A percentile compares a stretch with the other conserved stretches of the same genome.
Conservation (phyloP, 2,329 filamentous ascomycete genomes). For the Sporothrix euskadiensis region DNA sequence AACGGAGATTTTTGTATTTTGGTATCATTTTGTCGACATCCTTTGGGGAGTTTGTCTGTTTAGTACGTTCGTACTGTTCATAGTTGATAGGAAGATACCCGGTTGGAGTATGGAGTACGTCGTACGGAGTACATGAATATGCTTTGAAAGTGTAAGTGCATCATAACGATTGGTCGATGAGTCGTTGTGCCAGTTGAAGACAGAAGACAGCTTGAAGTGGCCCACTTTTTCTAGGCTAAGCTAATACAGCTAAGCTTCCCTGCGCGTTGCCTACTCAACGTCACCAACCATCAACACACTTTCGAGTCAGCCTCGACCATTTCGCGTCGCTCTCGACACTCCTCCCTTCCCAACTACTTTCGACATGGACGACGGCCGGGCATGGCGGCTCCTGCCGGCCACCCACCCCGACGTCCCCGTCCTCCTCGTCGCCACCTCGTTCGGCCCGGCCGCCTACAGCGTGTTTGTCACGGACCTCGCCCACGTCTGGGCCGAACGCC, state of each 20-base stretch:
- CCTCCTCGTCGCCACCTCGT: slow-evolving; percentile 63
- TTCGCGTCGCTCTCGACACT: not conserved
- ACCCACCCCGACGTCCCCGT: slow-evolving; percentile 52
- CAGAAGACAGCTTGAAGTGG: not conserved
- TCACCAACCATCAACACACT: not conserved
- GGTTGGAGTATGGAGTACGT: not conserved
- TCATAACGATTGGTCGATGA: not conserved
- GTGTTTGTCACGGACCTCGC: slow-evolving; percentile 70
- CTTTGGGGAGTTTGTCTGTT: not conserved
- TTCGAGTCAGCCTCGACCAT: not conserved
- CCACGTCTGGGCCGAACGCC: slow-evolving; percentile 69
- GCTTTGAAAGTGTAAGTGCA: not conserved
- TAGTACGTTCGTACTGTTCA: not conserved
- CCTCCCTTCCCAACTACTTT: not conserved
- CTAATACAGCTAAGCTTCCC: not conserved
- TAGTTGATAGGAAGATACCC: slow-evolving; percentile 13
- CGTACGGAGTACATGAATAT: not conserved
- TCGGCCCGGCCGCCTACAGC: slow-evolving; percentile 57
- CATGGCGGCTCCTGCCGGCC: slow-evolving; percentile 54
- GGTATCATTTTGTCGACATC: not conserved
- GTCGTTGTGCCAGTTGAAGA: not conserved
- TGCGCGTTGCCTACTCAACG: not conserved
- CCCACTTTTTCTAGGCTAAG: slow-evolving; percentile 6
- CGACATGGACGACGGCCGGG: slow-evolving; percentile 26
- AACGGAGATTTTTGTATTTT: not conserved